Conservation (phyloP, 306 rosid species). For the Quillaja saponaria region DNA sequence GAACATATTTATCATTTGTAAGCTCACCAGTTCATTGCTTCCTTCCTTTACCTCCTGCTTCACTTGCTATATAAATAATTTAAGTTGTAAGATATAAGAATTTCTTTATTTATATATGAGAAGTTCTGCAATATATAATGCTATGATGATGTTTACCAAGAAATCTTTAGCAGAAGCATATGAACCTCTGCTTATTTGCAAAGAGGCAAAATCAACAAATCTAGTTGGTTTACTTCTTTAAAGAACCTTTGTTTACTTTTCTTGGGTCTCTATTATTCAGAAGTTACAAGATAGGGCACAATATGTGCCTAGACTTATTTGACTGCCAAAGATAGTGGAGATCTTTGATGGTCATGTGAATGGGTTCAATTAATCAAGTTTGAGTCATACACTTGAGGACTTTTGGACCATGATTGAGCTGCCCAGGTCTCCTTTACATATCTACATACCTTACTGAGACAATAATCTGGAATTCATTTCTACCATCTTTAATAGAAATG, state of each 20-base stretch:
- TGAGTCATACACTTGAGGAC: conserved; percentile 1
- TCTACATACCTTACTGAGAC: not conserved
- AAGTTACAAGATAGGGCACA: conserved; percentile 13
- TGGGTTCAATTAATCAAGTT: not conserved
- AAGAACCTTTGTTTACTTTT: conserved; percentile 8
- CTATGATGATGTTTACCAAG: not conserved
- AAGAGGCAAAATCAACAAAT: not conserved
- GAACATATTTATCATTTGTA: conserved; percentile 15
- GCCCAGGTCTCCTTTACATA: not conserved
- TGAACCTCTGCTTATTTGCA: not conserved
- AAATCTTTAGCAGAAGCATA: not conserved
- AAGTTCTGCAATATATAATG: conserved; percentile 20
- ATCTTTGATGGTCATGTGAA: not conserved
- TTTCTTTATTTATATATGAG: not conserved
- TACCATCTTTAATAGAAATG: conserved; percentile 14
- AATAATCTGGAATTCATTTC: conserved; percentile 9
- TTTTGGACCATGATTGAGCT: no score
- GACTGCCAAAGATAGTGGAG: not conserved
- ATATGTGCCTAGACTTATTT: not conserved
- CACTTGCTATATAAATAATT: conserved; percentile 9
- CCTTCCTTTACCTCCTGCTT: conserved; percentile 15
- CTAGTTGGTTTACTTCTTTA: conserved; percentile 1
- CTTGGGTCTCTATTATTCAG: not conserved
- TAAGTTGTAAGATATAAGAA: conserved; percentile 7
- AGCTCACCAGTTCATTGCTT: conserved; percentile 10